phyloP scores from a whole-genome alignment of 177 flowering plant species.

The Tripterygium wilfordii region DNA sequence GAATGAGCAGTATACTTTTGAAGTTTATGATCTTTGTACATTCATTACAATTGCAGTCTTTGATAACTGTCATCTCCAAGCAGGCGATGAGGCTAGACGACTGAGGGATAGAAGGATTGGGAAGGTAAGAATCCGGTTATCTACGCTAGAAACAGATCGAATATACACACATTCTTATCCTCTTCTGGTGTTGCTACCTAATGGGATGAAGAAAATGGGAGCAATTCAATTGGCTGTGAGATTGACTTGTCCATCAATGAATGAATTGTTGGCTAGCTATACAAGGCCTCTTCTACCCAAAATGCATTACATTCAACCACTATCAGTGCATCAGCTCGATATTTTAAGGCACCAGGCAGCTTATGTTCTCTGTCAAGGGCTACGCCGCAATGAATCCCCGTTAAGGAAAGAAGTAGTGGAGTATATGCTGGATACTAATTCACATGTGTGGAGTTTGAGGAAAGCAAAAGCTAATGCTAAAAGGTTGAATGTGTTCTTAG shows the following conservation, averaged over 20 bases:
- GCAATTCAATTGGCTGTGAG: not conserved
- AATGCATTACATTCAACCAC: not conserved
- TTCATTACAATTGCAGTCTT: not conserved
- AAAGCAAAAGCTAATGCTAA: not conserved
- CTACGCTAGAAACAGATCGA: not conserved
- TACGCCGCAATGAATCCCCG: not conserved
- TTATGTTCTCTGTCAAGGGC: not conserved
- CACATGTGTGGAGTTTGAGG: not conserved
- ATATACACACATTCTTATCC: too few relatives aligned
- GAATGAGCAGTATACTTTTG: conserved; percentile 1
- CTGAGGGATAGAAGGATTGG: not conserved
- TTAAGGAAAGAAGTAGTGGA: not conserved
- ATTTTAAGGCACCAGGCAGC: not conserved
- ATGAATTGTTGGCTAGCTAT: not conserved
- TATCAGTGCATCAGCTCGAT: not conserved
- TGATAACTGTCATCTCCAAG: not conserved
- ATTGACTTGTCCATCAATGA: not conserved
- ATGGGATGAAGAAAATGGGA: not conserved
- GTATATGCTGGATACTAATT: not conserved
- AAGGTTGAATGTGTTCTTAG: too few relatives aligned
- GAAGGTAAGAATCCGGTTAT: not conserved
- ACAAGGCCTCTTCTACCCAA: not conserved
- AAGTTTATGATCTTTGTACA: not conserved
- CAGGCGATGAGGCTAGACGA: not conserved
- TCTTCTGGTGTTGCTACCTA: not conserved